Evolutionary conservation across 768 basidiomycete species (phyloP).

Genomic region (Rhizopogon sp.): DNA sequence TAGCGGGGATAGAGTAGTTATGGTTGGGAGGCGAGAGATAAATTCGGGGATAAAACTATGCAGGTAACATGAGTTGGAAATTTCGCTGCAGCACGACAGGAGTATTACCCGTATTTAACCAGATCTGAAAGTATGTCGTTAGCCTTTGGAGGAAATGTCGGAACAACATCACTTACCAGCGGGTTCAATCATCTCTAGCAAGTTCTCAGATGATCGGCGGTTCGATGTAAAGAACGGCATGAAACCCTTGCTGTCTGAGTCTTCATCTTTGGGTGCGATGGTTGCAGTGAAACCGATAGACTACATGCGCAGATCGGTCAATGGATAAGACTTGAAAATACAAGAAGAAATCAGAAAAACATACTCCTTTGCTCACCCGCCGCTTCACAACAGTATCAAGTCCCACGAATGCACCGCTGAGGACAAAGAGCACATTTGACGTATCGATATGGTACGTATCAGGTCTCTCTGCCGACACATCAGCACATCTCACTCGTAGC

Average conservation of each 20-base stretch:
- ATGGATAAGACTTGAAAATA: neutral
- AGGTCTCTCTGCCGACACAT: conserved; percentile 40
- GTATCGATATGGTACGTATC: conserved; percentile 81
- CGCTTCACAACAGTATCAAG: conserved; percentile 77
- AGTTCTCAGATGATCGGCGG: conserved; percentile 44
- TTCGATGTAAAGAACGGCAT: conserved; percentile 80
- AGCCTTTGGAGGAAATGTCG: neutral
- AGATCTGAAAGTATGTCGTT: conserved; percentile 48
- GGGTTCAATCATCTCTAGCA: conserved; percentile 70
- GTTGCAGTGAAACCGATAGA: conserved; percentile 84
- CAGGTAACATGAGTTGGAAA: neutral
- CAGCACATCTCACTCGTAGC: conserved; percentile 1
- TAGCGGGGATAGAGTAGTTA: conserved; percentile 77
- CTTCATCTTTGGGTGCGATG: conserved; percentile 35
- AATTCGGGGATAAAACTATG: conserved; percentile 91
- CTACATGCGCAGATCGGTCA: conserved; percentile 31
- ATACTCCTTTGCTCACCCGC: conserved; percentile 79
- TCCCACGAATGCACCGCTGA: conserved; percentile 94
- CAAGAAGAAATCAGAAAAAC: conserved; percentile 21
- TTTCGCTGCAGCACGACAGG: neutral
- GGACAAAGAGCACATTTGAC: conserved; percentile 88
- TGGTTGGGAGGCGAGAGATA: conserved; percentile 87
- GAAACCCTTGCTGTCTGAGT: conserved; percentile 28
- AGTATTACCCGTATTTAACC: conserved; percentile 68
- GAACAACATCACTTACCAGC: conserved; percentile 36